A percentile compares a stretch with the other conserved stretches of the same genome.
phyloP scores from a whole-genome alignment of 805 yeast species.

The Yarrowia sp. region DNA sequence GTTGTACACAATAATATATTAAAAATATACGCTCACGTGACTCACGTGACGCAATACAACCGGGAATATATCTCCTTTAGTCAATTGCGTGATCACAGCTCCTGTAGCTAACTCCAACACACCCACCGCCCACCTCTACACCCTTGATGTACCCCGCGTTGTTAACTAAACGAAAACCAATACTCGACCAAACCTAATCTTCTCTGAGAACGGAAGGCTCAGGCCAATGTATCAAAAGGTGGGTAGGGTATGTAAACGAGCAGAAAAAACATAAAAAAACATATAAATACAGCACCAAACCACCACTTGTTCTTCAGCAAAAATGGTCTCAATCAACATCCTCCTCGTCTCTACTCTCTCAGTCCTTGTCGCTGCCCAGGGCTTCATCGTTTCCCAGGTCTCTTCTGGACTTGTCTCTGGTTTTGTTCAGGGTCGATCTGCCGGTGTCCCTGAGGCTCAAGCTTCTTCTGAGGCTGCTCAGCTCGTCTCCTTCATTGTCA shows the following conservation, averaged over 20 bases:
- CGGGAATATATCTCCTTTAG: too few relatives aligned
- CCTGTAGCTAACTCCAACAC: too few relatives aligned
- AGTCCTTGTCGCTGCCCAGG: constrained; percentile 26
- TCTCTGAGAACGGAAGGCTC: too few relatives aligned
- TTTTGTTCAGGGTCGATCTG: constrained; percentile 22
- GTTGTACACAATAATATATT: too few relatives aligned
- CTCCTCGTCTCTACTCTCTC: constrained; percentile 29
- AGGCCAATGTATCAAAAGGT: too few relatives aligned
- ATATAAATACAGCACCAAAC: neutral
- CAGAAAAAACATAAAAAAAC: too few relatives aligned
- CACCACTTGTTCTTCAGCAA: neutral
- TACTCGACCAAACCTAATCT: neutral
- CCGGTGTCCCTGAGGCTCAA: constrained; percentile 28
- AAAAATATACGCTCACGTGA: too few relatives aligned
- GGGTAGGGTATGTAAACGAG: too few relatives aligned
- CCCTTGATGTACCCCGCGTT: constrained; percentile 6
- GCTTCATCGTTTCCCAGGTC: constrained; percentile 23
- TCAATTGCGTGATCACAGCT: too few relatives aligned
- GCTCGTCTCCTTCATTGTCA: constrained; percentile 29
- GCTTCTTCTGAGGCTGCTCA: constrained; percentile 33
- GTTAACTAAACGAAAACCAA: neutral
- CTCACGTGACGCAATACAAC: too few relatives aligned
- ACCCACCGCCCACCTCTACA: constrained; percentile 16
- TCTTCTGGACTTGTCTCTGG: constrained; percentile 11
- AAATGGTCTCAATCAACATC: constrained; percentile 36